Evolutionary conservation across 2,329 filamentous ascomycete species (phyloP), one percentile per base, ranked within the genome.

Genomic region (Ascochyta rabiei): DNA sequence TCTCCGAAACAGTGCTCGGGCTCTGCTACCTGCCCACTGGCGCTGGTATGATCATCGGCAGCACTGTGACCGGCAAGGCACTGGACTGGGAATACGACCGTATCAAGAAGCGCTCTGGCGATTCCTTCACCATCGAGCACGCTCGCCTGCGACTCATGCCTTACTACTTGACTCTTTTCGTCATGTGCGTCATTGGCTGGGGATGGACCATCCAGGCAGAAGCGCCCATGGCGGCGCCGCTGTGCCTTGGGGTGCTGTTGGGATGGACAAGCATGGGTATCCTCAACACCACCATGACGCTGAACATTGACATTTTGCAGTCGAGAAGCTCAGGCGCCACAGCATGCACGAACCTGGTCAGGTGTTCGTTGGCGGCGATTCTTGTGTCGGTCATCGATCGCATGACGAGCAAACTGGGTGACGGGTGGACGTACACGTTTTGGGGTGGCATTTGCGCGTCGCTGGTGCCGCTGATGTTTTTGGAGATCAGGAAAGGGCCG

Each of bases 1-100:
- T 71, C 4, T 69, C 67, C 1, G 56, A 69, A 34, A 66, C 66
- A 4, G 64, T 61, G 1, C 56, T 68, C 1, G 68, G 68, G 2
- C 55, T 71, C 0, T 70, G 79, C 0, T 85, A 84, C 53, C 78
- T 86, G 2, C 80, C 82, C 19, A 84, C 84, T 21, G 84, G 84
- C 0, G 76, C 78, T 0, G 83, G 83, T 0, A 82, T 80, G 16
- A 83, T 85, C 59, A 63, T 83, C 2, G 82, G 82, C 1, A 83
- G 81, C 0, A 67, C 84, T 0, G 62, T 81, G 10, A 82, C 79
- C 0, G 83, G 84, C 16, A 83, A 78, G 43, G 72, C 85, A 28
- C 75, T 85, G 0, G 79, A 86, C 56, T 51, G 68, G 15, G 80
- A 86, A 50, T 86, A 84, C 60, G 73, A 71, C 1, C 75, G 76